phyloP scores from a whole-genome alignment of 495 filamentous ascomycete genomes.

The Penicillium mononematosum region DNA sequence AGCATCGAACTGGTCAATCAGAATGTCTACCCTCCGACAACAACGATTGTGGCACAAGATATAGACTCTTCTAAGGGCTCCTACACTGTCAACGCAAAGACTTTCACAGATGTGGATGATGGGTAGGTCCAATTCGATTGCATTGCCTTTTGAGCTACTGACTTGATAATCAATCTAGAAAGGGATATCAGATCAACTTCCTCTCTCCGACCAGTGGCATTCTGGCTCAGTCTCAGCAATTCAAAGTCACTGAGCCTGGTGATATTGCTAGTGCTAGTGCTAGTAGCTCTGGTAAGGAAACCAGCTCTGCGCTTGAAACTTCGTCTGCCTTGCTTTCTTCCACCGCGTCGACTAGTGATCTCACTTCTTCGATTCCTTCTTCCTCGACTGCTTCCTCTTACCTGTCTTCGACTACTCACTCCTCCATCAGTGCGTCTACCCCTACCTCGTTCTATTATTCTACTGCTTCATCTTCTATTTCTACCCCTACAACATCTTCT shows the following conservation, averaged over 20 bases:
- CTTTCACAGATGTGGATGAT: conserved; percentile 20
- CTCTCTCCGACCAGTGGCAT: conserved; percentile 29
- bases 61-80: conserved; percentile 30
- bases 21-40: conserved; percentile 35
- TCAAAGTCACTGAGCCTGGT: conserved; percentile 29
- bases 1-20: conserved; percentile 38
- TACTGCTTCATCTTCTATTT: conserved; percentile 25
- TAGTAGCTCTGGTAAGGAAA: conserved; percentile 35
- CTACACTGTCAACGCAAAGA: conserved; percentile 30
- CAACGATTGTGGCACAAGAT: conserved; percentile 38
- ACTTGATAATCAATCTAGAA: conserved; percentile 11
- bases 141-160: not conserved
- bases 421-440: conserved; percentile 30
- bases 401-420: conserved; percentile 25
- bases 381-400: conserved; percentile 24
- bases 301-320: conserved; percentile 30
- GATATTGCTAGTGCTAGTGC: conserved; percentile 3
- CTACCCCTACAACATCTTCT: conserved; percentile 27
- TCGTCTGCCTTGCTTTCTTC: conserved; percentile 16
- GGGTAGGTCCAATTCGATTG: conserved; percentile 19
- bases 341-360: conserved; percentile 17
- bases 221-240: conserved; percentile 37
- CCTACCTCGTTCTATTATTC: conserved; percentile 22
- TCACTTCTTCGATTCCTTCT: conserved; percentile 20
- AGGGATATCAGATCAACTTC: conserved; percentile 40